phyloP scores from a whole-genome alignment of 768 basidiomycete genomes.

The Filobasidium floriforme region DNA sequence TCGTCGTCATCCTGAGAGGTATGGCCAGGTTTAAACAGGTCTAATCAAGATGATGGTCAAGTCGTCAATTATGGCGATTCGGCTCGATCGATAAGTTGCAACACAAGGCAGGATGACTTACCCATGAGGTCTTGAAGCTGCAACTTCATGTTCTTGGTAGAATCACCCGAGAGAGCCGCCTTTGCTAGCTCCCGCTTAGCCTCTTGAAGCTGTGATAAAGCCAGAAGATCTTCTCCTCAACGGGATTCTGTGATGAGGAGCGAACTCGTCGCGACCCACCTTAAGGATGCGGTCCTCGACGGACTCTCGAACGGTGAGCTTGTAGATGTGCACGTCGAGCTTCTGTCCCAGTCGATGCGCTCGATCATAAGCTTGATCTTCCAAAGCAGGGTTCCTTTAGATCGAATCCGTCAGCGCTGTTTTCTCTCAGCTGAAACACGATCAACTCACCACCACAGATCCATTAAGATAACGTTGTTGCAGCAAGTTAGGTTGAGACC shows the following conservation, averaged over 20 bases:
- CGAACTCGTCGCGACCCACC: conserved; percentile 45
- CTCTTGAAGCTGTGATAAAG: conserved; percentile 63
- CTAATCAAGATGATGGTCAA: no score
- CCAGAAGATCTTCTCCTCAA: no score
- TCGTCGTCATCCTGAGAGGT: no score
- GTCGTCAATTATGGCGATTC: no score
- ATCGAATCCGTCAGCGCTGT: conserved; percentile 19
- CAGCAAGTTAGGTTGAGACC: conserved; percentile 87
- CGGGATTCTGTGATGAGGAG: background rate
- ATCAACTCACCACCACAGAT: conserved; percentile 66
- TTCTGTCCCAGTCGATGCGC: conserved; percentile 63
- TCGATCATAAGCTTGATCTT: conserved; percentile 57
- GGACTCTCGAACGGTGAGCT: conserved; percentile 69
- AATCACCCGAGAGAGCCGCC: conserved; percentile 80
- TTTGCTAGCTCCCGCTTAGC: conserved; percentile 75
- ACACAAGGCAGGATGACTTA: conserved; percentile 20
- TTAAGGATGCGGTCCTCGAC: conserved; percentile 79
- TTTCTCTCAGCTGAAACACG: background rate
- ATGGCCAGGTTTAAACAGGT: no score
- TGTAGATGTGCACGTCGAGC: conserved; percentile 64
- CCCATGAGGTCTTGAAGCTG: conserved; percentile 76
- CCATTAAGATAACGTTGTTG: conserved; percentile 87
- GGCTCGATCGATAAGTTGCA: no score
- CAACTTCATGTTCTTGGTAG: conserved; percentile 68
- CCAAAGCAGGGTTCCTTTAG: conserved; percentile 30